Base-by-base conservation (phyloP, 1,284 basidiomycete genomes). In the Ustilago crameri region DNA sequence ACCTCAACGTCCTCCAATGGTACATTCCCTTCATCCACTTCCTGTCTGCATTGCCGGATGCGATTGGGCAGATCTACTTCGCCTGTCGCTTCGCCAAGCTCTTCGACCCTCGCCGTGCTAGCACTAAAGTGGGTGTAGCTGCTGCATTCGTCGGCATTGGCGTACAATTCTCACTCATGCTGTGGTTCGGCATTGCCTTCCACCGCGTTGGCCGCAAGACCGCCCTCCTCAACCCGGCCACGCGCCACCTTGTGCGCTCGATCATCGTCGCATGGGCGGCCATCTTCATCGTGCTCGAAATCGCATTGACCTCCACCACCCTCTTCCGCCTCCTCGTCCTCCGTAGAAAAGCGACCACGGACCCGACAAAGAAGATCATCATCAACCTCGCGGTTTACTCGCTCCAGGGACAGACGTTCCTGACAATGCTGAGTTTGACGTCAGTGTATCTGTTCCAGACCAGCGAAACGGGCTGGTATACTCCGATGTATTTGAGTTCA, bases 1-100 rank as follows among this genome's bases (percentile, higher is more conserved):
- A 66, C 35, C 30, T 52, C 15, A 71, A 71, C 44, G 22, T n/a
- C 17, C 57, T 71, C 52, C 54, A 61, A 10, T 41, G 26, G 37
- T 71, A 58, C 30, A 58, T 71, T 0, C 30, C 47, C 9, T 20
- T 38, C 17, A 55, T 42, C 15, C 68, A 71, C 27, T 23, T 34
- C 2, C 23, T 71, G 9, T 53, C 54, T 17, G 58, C 51, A 3
- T 7, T 71, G 0, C 51, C 62, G 0, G 62, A 51, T 5, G 57
- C 68, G 18, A 59, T 71, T 15, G 68, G 68, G 3, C 68, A 71
- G 41, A 15, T 49, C 1, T 71, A 65, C 27, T 71, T 71, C 15
- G 45, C 45, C 3, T 4, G 62, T 3, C 48, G 68, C 1, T 58
- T 65, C n/a, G 62, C 54, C 1, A 71, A 62, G 43, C 40, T 65